phyloP scores from a whole-genome alignment of 805 yeast species.

The Starmera pachycereana region DNA sequence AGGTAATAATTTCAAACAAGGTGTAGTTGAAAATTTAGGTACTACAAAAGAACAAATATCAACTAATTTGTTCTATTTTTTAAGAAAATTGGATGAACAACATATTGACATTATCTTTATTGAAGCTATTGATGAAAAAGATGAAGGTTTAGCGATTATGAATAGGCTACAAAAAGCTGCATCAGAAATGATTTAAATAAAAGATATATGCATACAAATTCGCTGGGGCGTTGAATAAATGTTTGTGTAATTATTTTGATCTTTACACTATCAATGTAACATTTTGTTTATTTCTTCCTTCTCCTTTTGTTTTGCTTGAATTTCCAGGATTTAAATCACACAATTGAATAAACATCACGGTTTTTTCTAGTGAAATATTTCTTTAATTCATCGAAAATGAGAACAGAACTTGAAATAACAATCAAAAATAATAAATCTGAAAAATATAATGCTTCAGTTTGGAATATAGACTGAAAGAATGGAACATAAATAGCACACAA shows the following conservation, averaged over 20 bases:
- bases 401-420: constrained; percentile 64
- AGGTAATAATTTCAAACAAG: constrained; percentile 10
- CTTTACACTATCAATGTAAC: not conserved
- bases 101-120: constrained; percentile 67
- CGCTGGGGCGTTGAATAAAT: too few species aligned
- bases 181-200: constrained; percentile 30
- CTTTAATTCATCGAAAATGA: constrained; percentile 75
- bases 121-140: constrained; percentile 66
- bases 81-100: constrained; percentile 67
- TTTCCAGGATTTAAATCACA: constrained; percentile 6
- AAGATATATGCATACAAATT: too few species aligned
- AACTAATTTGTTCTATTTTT: constrained; percentile 56
- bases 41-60: constrained; percentile 47
- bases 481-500: constrained; percentile 89
- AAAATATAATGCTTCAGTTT: constrained; percentile 79
- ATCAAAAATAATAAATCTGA: constrained; percentile 59
- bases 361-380: constrained; percentile 31
- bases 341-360: constrained; percentile 15
- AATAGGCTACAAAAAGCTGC: constrained; percentile 86
- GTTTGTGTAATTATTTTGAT: not conserved
- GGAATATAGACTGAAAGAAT: constrained; percentile 85
- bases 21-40: constrained; percentile 29
- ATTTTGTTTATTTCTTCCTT: not conserved
- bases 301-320: constrained; percentile 1
- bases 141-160: constrained; percentile 93